Evolutionary conservation across 2,329 filamentous ascomycete species (phyloP), one percentile per base, ranked within the genome.

Genomic region (Ceratocystis cubensis): DNA sequence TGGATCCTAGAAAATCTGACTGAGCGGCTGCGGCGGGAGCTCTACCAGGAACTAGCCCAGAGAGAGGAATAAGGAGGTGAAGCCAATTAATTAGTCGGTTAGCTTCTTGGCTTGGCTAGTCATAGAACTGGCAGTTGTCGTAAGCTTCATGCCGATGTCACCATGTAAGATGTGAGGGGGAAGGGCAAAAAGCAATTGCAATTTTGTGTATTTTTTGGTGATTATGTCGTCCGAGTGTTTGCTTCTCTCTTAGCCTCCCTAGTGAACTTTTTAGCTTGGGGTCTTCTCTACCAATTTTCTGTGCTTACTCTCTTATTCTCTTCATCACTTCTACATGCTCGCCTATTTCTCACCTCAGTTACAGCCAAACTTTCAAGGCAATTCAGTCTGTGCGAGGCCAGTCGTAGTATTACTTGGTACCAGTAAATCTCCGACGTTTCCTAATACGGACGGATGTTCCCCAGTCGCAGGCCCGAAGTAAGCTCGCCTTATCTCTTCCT

Each of bases 1-100:
- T 91, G 88, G 88, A 83, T 91, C 45, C 73, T 91, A 50, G 84
- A 89, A 68, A 79, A 82, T 68, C 73, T 91, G 64, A 81, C 81
- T 68, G 77, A 78, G 64, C 81, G 76, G 67, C 76, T 92, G 46
- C 79, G 82, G 41, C 81, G 80, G 0, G 71, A 84, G n/a, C 75
- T 85, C 1, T 80, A 84, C 59, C 67, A 67, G 56, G 69, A 69
- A 67, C 65, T 59, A 67, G 50, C 66, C 61, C 69, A 67, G 66
- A 66, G 67, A 66, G 64, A 70, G 3, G 65, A 70, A 28, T 28
- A 28, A 20, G n/a, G 17, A 41, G 10, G 4, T 41, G 37, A 41
- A 41, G 37, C 37, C 0, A 41, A 41, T 41, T 41, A 15, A 41
- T 15, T 37, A 37, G 7, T 37, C 1, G 13, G 13, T 6, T 30